phyloP scores from a whole-genome alignment of 331 rosid genomes.

The Quercus lobata region DNA sequence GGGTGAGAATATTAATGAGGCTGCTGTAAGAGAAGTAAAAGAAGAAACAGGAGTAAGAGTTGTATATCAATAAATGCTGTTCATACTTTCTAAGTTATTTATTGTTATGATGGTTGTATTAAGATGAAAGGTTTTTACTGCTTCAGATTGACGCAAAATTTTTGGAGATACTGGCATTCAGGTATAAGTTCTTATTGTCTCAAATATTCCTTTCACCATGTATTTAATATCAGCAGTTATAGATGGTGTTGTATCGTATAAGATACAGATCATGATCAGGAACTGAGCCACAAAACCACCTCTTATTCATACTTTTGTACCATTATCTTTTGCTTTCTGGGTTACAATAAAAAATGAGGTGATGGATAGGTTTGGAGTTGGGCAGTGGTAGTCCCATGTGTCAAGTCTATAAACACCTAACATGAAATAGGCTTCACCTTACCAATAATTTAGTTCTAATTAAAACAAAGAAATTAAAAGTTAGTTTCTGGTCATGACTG shows the following conservation, averaged over 20 bases:
- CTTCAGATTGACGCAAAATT: constrained; percentile 67
- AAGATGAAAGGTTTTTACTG: constrained; percentile 7
- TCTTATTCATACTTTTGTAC: background rate
- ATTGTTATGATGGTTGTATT: background rate
- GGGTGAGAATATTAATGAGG: constrained; percentile 66
- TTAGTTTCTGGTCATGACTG: too few species aligned
- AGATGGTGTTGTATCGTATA: background rate
- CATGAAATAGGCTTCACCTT: background rate
- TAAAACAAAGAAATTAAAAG: too few species aligned
- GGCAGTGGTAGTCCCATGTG: background rate
- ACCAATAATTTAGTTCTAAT: too few species aligned
- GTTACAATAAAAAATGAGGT: background rate
- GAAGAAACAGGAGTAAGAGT: constrained; percentile 81
- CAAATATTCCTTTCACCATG: background rate
- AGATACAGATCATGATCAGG: too few species aligned
- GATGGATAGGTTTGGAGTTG: background rate
- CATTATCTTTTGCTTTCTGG: background rate
- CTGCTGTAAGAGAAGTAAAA: constrained; percentile 71
- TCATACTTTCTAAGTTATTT: background rate
- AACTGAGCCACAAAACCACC: background rate
- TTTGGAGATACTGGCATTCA: constrained; percentile 62
- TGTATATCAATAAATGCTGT: constrained; percentile 4
- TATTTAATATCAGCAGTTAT: background rate
- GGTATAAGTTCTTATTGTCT: constrained; percentile 31
- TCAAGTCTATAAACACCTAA: background rate